Percentiles rank a stretch among this genome's conserved stretches.
Evolutionary conservation across 352 stramenopile genomes (phyloP).

Genomic region (Pythium monospermum): DNA sequence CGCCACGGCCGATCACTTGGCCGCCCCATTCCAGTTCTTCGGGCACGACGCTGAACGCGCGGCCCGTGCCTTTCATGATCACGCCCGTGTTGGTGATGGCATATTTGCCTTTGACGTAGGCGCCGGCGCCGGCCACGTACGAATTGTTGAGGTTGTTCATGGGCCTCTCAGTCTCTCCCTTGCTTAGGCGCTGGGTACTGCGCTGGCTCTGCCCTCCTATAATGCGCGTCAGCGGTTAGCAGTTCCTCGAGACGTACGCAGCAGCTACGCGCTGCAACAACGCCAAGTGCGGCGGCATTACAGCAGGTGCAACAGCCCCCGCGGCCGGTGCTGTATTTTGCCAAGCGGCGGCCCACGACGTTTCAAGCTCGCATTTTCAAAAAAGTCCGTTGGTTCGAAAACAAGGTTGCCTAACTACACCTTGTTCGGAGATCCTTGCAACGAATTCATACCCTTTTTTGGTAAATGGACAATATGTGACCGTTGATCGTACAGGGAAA

Average conservation of each 20-base stretch:
- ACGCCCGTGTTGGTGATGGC: slow-evolving; percentile 75
- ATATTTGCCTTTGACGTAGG: slow-evolving; percentile 80
- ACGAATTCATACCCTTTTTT: neutral
- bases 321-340: too few species aligned
- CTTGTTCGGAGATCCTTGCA: too few species aligned
- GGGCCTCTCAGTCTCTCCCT: slow-evolving; percentile 1
- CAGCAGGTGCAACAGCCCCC: slow-evolving; percentile 1
- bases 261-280: neutral
- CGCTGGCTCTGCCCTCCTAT: neutral
- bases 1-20: slow-evolving; percentile 66
- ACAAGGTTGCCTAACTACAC: slow-evolving; percentile 10
- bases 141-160: slow-evolving; percentile 74
- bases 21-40: slow-evolving; percentile 76
- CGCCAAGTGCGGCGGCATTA: neutral
- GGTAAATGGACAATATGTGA: slow-evolving; percentile 2
- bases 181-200: neutral
- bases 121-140: slow-evolving; percentile 58
- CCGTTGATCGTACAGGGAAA: slow-evolving; percentile 6
- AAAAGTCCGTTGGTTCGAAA: slow-evolving; percentile 7
- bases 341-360: slow-evolving; percentile 12
- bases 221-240: too few species aligned
- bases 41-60: slow-evolving; percentile 71
- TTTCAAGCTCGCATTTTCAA: slow-evolving; percentile 19
- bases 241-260: too few species aligned
- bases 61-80: slow-evolving; percentile 72